Base-by-base conservation (phyloP, 768 basidiomycete species). In the Rhodotorula sphaerocarpa region DNA sequence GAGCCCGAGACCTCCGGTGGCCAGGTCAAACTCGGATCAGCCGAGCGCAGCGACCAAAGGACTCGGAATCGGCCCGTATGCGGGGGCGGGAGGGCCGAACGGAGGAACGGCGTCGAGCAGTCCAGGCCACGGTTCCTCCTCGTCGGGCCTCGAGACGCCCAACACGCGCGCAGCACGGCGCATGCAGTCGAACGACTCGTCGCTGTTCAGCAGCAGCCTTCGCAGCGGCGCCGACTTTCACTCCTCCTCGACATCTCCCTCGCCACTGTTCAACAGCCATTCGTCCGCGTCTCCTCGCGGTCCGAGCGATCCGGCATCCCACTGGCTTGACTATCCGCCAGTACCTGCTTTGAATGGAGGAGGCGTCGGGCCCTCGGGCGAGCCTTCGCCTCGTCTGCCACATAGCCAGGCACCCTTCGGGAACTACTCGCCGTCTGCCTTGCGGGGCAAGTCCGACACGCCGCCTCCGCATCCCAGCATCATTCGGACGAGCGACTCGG, bases 361-460 rank as follows among this genome's bases (percentile, higher is more conserved):
- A 16, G 36, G 36, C 36, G 36, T 9, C 9, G 36, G 27, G 44
- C 16, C 44, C 20, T 21, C 44, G 46, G 51, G 23, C 23, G 51
- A 39, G 15, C 42, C 23, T 14, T 18, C 30, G 28, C 54, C 31
- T 44, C 43, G 42, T 18, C 30, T 27, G 30, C 11, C 28, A 16
- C 50, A 47, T 28, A 53, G n/a, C 51, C 34, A 2, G 20, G 48
- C 10, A 15, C 43, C n/a, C n/a, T n/a, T n/a, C 50, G 58, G 43
- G 11, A 27, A 43, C 12, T 33, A 43, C 30, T 15, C 54, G 30
- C 18, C 33, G 6, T 15, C 52, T 3, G 28, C 30, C 14, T 25
- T 59, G 3, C 46, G 63, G 9, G n/a, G 43, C 5, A 65, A 65
- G 47, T 57, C 63, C 16, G 52, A 56, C 5, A 62, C 65, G 23